These are phyloP conservation scores for Trichoderma sp. DNA, from an alignment of 2,329 filamentous ascomycete genomes.

Conservation along the genomic window DNA sequence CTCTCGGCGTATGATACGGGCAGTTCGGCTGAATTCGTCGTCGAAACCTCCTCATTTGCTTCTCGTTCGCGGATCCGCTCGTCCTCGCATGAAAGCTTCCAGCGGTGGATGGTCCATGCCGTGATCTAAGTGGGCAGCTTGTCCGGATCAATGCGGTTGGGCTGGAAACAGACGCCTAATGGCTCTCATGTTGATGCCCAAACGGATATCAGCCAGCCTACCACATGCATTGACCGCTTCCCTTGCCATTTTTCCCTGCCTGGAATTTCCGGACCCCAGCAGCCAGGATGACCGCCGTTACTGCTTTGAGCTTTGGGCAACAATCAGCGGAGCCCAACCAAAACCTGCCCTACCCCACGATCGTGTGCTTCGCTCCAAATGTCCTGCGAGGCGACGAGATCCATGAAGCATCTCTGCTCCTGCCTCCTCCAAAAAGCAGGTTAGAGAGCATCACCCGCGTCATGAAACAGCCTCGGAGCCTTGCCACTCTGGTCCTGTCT, in stretches of 20 bases:
- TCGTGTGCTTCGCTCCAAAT: conserved; percentile 22
- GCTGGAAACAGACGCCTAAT: conserved; percentile 27
- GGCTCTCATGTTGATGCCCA: conserved; percentile 27
- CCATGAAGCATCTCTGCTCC: conserved; percentile 16
- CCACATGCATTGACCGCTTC: conserved; percentile 15
- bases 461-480: conserved; percentile 28
- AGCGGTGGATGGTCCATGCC: conserved; percentile 24
- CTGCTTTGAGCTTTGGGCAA: conserved; percentile 29
- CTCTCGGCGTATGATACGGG: conserved; percentile 1
- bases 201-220: conserved; percentile 21
- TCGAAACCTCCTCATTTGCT: neutral
- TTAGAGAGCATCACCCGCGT: conserved; percentile 24
- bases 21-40: conserved; percentile 22
- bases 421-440: conserved; percentile 24
- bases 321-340: conserved; percentile 29
- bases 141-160: conserved; percentile 24
- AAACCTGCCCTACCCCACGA: conserved; percentile 28
- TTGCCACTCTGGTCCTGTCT: conserved; percentile 23
- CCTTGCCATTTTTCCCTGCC: conserved; percentile 10
- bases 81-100: conserved; percentile 12
- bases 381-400: conserved; percentile 28
- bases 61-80: neutral
- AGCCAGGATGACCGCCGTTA: neutral
- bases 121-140: conserved; percentile 25
- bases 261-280: conserved; percentile 20